A percentile compares a stretch with the other conserved stretches of the same genome.
Conservation (phyloP, 73 alveolate genomes). For the Paramecium primaurelia region DNA sequence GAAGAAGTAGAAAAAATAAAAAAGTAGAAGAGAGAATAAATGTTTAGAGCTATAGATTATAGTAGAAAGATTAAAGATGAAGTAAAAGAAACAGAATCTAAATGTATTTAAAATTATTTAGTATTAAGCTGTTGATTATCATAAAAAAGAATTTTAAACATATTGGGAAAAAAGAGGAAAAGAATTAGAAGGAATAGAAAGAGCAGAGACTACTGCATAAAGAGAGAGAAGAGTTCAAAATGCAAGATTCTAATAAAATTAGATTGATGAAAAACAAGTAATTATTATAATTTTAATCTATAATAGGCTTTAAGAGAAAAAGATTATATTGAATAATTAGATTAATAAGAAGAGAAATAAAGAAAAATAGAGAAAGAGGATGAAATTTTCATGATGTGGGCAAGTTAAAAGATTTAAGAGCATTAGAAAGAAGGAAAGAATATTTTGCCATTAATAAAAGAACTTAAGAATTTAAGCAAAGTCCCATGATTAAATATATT, state of each 20-base stretch:
- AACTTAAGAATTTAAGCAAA: neutral
- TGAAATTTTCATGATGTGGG: neutral
- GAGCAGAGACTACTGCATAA: neutral
- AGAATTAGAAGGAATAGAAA: constrained; percentile 37
- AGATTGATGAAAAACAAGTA: constrained; percentile 22
- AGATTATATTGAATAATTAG: neutral
- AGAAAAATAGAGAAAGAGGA: neutral
- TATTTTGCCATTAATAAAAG: neutral
- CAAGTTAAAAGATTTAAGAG: neutral
- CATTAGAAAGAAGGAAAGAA: neutral
- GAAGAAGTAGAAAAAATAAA: constrained; percentile 38
- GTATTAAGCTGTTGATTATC: constrained; percentile 4
- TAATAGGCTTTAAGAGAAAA: neutral
- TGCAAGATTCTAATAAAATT: neutral
- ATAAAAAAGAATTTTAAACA: neutral
- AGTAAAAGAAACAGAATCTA: constrained; percentile 35
- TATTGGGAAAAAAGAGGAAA: constrained; percentile 30
- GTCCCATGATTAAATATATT: neutral
- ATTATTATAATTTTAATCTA: neutral
- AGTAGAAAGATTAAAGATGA: constrained; percentile 7
- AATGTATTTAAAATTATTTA: neutral
- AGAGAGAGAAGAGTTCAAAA: constrained; percentile 17
- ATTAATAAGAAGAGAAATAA: neutral
- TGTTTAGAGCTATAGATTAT: neutral
- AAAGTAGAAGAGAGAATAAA: neutral